These are phyloP conservation scores for Biancaea sappan DNA, from an alignment of 306 rosid species.

Conservation along the genomic window DNA sequence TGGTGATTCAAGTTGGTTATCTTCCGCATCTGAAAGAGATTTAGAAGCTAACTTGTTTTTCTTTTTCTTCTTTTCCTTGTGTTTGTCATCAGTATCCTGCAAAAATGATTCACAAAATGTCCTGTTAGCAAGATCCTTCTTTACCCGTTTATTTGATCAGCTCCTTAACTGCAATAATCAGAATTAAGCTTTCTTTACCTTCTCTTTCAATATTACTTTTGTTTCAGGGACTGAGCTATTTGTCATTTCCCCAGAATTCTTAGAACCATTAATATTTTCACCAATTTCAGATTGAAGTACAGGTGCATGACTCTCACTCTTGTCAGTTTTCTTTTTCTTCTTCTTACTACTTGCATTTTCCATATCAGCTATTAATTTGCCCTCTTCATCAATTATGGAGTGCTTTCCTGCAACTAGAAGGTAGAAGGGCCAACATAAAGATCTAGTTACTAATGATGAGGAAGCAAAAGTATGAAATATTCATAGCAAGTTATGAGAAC, in stretches of 20 bases:
- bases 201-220: constrained; percentile 25
- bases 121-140: constrained; percentile 24
- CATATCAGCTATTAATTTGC: not conserved
- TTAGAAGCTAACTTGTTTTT: constrained; percentile 56
- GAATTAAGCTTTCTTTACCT: constrained; percentile 24
- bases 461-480: constrained; percentile 18
- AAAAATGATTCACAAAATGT: not conserved
- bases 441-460: not conserved
- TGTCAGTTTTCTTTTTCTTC: constrained; percentile 2
- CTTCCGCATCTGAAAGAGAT: constrained; percentile 37
- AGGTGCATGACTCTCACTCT: not conserved
- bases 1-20: constrained; percentile 27
- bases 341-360: constrained; percentile 26
- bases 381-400: constrained; percentile 34
- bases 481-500: not conserved
- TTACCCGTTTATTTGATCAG: constrained; percentile 7
- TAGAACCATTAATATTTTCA: not conserved
- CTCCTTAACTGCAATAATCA: constrained; percentile 8
- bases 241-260: constrained; percentile 1
- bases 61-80: constrained; percentile 60
- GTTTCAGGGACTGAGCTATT: not conserved
- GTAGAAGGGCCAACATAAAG: not conserved
- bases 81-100: constrained; percentile 38
- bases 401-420: constrained; percentile 31
- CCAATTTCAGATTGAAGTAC: constrained; percentile 6